Evolutionary conservation across 2,329 filamentous ascomycete genomes (phyloP).

Genomic region (Neonectria ditissima): DNA sequence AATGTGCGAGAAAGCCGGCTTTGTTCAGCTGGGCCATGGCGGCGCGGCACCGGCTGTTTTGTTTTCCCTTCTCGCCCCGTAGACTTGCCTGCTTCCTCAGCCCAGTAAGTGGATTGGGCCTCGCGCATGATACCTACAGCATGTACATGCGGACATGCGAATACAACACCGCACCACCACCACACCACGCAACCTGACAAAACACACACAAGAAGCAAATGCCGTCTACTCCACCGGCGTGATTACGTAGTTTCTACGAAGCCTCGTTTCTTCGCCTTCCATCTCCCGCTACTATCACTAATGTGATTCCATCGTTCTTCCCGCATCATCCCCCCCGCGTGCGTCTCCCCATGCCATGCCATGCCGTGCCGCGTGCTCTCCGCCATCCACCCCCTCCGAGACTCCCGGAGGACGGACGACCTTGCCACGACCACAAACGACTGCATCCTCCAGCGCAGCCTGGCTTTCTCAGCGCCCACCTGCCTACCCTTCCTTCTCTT

Average conservation of each 20-base stretch:
- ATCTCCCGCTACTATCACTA: neutral
- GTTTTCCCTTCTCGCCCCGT: neutral
- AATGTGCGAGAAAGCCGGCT: slow-evolving; percentile 12
- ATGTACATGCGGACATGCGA: neutral
- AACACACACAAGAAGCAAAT: neutral
- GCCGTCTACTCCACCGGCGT: neutral
- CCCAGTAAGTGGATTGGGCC: neutral
- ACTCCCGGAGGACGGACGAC: neutral
- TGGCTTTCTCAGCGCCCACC: neutral
- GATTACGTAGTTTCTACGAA: slow-evolving; percentile 1
- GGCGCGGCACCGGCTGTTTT: neutral
- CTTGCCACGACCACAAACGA: neutral
- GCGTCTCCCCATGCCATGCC: neutral
- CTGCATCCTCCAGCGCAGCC: neutral
- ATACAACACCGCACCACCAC: neutral
- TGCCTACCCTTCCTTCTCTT: neutral
- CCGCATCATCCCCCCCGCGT: neutral
- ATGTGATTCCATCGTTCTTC: neutral
- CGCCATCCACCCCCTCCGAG: neutral
- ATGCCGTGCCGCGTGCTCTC: neutral
- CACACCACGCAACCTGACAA: too few relatives aligned
- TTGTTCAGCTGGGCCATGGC: slow-evolving; percentile 19
- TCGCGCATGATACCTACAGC: neutral
- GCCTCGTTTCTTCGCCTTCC: neutral
- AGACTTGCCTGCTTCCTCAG: neutral